Conservation (phyloP, 2,329 filamentous ascomycete genomes). For the Ilyonectria robusta region DNA sequence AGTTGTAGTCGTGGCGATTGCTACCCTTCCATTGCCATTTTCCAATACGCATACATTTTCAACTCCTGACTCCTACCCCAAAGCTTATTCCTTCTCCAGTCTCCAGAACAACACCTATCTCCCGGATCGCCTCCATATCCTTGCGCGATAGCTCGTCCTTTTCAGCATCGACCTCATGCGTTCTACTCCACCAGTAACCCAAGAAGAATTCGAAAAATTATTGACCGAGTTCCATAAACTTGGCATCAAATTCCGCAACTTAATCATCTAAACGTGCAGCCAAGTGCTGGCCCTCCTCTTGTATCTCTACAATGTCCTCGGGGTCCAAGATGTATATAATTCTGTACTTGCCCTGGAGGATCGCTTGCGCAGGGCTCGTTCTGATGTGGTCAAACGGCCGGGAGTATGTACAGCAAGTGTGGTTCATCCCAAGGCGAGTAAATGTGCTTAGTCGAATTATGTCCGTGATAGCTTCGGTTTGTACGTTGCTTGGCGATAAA, state of each 20-base stretch:
- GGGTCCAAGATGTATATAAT: neutral
- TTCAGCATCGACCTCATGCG: neutral
- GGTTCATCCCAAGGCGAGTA: neutral
- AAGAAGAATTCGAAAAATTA: neutral
- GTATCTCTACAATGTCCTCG: neutral
- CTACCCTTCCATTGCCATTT: neutral
- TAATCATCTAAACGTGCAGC: neutral
- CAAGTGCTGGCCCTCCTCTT: constrained; percentile 1
- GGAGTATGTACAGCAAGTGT: neutral
- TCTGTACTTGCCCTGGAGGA: neutral
- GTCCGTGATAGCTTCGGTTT: neutral
- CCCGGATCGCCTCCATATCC: neutral
- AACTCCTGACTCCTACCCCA: neutral
- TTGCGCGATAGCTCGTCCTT: neutral
- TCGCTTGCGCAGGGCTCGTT: neutral
- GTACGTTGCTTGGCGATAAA: neutral
- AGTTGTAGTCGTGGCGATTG: neutral
- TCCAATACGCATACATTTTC: no score
- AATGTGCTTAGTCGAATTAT: neutral
- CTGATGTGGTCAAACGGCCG: neutral
- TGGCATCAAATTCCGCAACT: neutral
- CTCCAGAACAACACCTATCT: constrained; percentile 2
- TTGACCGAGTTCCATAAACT: neutral
- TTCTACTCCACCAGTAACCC: constrained; percentile 1
- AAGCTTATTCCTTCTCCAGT: neutral